Evolutionary conservation across 257 asterid species (phyloP).

Genomic region (Fraxinus pennsylvanica): DNA sequence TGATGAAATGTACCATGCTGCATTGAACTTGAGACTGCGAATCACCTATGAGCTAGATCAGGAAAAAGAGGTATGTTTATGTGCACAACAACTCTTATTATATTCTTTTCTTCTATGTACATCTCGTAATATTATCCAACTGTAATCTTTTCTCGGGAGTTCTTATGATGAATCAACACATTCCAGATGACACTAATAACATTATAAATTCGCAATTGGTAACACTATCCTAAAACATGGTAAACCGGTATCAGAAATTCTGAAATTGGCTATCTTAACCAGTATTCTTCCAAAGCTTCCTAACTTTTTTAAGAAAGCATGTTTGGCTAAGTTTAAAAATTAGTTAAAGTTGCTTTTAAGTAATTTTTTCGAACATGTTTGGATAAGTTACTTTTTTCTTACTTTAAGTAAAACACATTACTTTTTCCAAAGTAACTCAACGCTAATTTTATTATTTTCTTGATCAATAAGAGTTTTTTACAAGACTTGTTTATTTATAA

Average conservation of each 20-base stretch:
- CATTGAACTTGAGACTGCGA: slow-evolving; percentile 77
- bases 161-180: neutral
- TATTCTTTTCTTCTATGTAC: neutral
- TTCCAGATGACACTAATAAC: neutral
- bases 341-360: neutral
- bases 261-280: neutral
- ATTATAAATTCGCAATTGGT: neutral
- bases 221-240: neutral
- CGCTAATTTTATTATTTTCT: neutral
- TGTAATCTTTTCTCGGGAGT: neutral
- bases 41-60: slow-evolving; percentile 59
- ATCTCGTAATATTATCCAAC: neutral
- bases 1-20: slow-evolving; percentile 88
- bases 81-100: neutral
- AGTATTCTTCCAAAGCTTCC: neutral
- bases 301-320: neutral
- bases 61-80: slow-evolving; percentile 58
- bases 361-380: neutral
- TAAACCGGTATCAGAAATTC: neutral
- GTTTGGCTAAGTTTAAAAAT: neutral
- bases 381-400: neutral
- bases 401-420: neutral
- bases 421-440: neutral
- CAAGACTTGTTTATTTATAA: neutral
- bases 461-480: neutral